phyloP scores from a whole-genome alignment of 345 rosid genomes.

The Lepidium africanum region DNA sequence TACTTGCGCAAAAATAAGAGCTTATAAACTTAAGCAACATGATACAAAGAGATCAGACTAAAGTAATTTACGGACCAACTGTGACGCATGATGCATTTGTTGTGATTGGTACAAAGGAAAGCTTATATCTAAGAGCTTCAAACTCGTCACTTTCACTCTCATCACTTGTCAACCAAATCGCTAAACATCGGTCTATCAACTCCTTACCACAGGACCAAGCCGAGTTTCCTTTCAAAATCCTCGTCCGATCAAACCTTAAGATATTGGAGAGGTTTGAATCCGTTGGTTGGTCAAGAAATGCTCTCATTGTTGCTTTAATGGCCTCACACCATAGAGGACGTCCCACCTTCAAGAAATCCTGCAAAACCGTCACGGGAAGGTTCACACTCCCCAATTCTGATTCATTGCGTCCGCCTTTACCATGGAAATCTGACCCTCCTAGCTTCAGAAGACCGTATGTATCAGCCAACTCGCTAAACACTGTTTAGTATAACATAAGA shows the following conservation, averaged over 20 bases:
- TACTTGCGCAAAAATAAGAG: no score
- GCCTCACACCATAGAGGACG: slow-evolving; percentile 83
- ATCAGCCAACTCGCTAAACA: slow-evolving; percentile 73
- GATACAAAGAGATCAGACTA: neutral
- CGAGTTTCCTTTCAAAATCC: slow-evolving; percentile 40
- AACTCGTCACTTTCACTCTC: slow-evolving; percentile 56
- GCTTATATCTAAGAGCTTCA: slow-evolving; percentile 50
- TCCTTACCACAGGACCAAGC: slow-evolving; percentile 42
- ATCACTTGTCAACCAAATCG: slow-evolving; percentile 55
- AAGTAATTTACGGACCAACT: slow-evolving; percentile 14
- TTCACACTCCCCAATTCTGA: slow-evolving; percentile 77
- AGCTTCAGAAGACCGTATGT: slow-evolving; percentile 68
- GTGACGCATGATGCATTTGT: slow-evolving; percentile 25
- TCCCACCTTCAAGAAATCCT: slow-evolving; percentile 64
- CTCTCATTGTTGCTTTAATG: slow-evolving; percentile 39
- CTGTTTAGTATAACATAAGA: slow-evolving; percentile 31
- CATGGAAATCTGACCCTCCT: slow-evolving; percentile 96
- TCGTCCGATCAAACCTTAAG: slow-evolving; percentile 42
- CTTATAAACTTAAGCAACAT: no score
- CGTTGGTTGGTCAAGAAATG: slow-evolving; percentile 58
- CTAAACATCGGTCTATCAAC: slow-evolving; percentile 51
- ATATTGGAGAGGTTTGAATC: slow-evolving; percentile 52
- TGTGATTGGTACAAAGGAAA: slow-evolving; percentile 34
- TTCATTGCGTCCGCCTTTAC: slow-evolving; percentile 71
- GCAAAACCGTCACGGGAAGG: slow-evolving; percentile 56